Evolutionary conservation across 1,139 yeast species (phyloP), one percentile per base, ranked within the genome.

Genomic region (Geotrichum reessii): DNA sequence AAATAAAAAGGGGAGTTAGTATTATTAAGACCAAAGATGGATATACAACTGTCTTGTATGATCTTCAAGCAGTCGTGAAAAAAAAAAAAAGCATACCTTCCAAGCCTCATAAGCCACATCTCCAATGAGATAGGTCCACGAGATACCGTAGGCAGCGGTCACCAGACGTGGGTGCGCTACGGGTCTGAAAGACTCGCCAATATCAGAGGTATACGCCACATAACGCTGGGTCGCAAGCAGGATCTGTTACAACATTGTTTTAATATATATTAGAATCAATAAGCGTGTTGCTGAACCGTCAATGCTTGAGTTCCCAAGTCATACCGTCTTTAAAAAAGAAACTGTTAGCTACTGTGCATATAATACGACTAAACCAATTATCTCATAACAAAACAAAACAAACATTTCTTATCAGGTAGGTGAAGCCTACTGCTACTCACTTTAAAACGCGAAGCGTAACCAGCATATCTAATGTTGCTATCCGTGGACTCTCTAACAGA

Each of bases 131-230:
- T 88, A 88, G 1, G 81, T 74, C 95, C 95, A 88, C 4, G 92
- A 85, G 46, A 88, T 74, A 31, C 85, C 90, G 69, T 88, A 88
- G 42, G 93, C 87, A 1, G 82, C 65, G 24, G 76, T 78, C 21
- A 88, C 95, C 42, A 85, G 61, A 47, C 67, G 66, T 0, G 95
- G 92, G 66, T 84, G 87, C 7, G 90, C 93, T 21, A 88, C 87
- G 0, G 95, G 95, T 58, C 96, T 78, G 73, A 88, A 88, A n/a
- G 93, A 86, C 69, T 88, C 96, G 25, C 96, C 96, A 63, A 88
- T 84, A 69, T 88, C 96, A 0, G 93, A 86, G 6, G 95, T 87
- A 71, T 88, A 88, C 1, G 96, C 96, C 27, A 88, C 89, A 68
- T 88, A 88, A 65, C 96, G 75, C 68, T 86, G 93, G n/a, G 92